Conservation (phyloP, 1,139 yeast species). For the Magnusiomyces magnusii region DNA sequence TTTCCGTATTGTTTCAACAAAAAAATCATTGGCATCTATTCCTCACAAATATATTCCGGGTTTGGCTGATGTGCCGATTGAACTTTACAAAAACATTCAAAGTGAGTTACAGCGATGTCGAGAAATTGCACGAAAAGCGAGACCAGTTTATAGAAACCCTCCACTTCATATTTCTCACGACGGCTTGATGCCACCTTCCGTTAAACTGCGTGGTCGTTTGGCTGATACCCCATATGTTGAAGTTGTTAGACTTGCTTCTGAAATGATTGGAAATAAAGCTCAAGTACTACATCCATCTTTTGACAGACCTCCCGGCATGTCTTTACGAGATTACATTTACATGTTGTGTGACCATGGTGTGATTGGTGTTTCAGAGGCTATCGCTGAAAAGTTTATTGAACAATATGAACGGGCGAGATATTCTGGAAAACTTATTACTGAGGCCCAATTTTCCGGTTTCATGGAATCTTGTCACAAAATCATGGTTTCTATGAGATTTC, state of each 20-base stretch:
- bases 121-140: slow-evolving; percentile 43
- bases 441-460: slow-evolving; percentile 53
- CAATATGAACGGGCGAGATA: slow-evolving; percentile 67
- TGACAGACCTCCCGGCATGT: slow-evolving; percentile 39
- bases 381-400: slow-evolving; percentile 38
- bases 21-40: slow-evolving; percentile 59
- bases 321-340: slow-evolving; percentile 44
- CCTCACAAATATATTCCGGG: slow-evolving; percentile 67
- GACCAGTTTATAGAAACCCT: slow-evolving; percentile 37
- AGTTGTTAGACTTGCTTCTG: slow-evolving; percentile 37
- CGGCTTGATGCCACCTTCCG: slow-evolving; percentile 45
- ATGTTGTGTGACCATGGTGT: slow-evolving; percentile 29
- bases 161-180: slow-evolving; percentile 46
- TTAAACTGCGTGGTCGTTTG: slow-evolving; percentile 36
- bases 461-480: slow-evolving; percentile 39
- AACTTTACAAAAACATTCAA: slow-evolving; percentile 39
- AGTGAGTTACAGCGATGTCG: slow-evolving; percentile 42
- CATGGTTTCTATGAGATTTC: slow-evolving; percentile 13
- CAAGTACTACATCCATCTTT: slow-evolving; percentile 39
- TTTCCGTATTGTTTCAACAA: slow-evolving; percentile 49
- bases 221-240: slow-evolving; percentile 60
- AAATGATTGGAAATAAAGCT: slow-evolving; percentile 39
- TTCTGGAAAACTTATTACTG: slow-evolving; percentile 54
- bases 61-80: slow-evolving; percentile 47
- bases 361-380: slow-evolving; percentile 21